These are phyloP conservation scores for Pisolithus thermaeus DNA, from an alignment of 1,284 basidiomycete genomes.

Conservation along the genomic window DNA sequence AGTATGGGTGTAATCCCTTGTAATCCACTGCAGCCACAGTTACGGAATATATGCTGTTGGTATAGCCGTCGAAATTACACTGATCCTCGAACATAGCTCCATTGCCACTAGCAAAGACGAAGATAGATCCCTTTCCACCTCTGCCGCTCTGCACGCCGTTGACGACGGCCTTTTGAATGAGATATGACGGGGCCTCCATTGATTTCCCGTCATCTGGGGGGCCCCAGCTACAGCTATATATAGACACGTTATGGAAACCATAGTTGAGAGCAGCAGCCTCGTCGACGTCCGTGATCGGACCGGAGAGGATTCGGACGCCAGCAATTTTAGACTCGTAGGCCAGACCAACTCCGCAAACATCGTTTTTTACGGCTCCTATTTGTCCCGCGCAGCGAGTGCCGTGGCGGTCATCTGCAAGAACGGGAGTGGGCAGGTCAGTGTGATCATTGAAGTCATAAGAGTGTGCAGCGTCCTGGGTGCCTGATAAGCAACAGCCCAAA, in stretches of 20 bases:
- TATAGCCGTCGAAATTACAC: conserved; percentile 99
- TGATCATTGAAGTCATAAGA: conserved; percentile 99
- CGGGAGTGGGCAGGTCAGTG: conserved; percentile 79
- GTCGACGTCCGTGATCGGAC: conserved; percentile 96
- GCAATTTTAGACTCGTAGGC: conserved; percentile 90
- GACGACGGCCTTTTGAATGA: conserved; percentile 92
- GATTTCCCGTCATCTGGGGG: conserved; percentile 92
- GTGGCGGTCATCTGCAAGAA: conserved; percentile 90
- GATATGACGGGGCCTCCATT: conserved; percentile 92
- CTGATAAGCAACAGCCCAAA: conserved; percentile 3
- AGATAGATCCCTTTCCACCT: conserved; percentile 86
- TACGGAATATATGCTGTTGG: conserved; percentile 95
- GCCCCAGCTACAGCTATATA: conserved; percentile 97
- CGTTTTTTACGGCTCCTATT: conserved; percentile 95
- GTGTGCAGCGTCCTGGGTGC: conserved; percentile 71
- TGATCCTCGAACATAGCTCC: conserved; percentile 91
- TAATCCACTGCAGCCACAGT: conserved; percentile 94
- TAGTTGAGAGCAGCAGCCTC: conserved; percentile 96
- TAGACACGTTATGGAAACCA: conserved; percentile 87
- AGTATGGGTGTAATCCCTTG: conserved; percentile 91
- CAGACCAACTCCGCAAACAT: conserved; percentile 92
- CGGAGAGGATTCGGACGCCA: conserved; percentile 93
- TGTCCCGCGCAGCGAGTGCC: conserved; percentile 98
- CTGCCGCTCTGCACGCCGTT: conserved; percentile 94
- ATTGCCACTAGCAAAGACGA: conserved; percentile 98